Base-by-base conservation (phyloP, 108 stramenopile species). In the Pseudonitzschia pungens region DNA sequence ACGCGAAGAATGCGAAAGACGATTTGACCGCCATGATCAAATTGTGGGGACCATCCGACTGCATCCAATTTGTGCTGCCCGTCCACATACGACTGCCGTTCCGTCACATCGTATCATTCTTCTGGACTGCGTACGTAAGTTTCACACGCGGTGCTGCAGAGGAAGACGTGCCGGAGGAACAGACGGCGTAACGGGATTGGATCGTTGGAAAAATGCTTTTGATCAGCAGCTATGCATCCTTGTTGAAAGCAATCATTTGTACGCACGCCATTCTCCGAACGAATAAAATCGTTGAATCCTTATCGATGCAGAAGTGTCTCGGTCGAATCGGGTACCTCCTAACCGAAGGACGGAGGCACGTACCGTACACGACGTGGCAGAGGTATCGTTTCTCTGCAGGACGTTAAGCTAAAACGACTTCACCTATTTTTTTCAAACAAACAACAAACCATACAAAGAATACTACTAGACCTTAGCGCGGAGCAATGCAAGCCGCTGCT, bases 51-150 rank as follows among this genome's bases (percentile, higher is more conserved):
- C 96, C 96, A 14, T 84, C 82, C 51, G 96, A 96, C 70, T 93
- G 93, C 75, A 81, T 96, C 56, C 92, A 93, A 69, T 96, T 96
- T 83, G 83, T 86, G 32, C 83, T 94, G 71, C 96, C 96, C 24
- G 71, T 93, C 32, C 91, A 94, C 59, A 83, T 93, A 62, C 87
- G 96, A 29, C 84, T 96, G 84, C 96, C 96, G 0, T 93, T 91
- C 65, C 81, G 96, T 43, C 96, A 96, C 71, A 55, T 91, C 62
- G 96, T 92, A 1, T 89, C 87, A 54, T 96, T 96, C 88, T 94
- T 94, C 68, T 96, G 96, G 96, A 96, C 96, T 18, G 91, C 92
- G 0, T 96, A 96, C 74, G 87, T 96, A 29, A 86, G 84, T 70
- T 94, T 96, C 71, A 91, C 93, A 40, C 84, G 96, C 8, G 96